Evolutionary conservation across 2,329 filamentous ascomycete species (phyloP).

Genomic region (Fusarium chlamydosporum): DNA sequence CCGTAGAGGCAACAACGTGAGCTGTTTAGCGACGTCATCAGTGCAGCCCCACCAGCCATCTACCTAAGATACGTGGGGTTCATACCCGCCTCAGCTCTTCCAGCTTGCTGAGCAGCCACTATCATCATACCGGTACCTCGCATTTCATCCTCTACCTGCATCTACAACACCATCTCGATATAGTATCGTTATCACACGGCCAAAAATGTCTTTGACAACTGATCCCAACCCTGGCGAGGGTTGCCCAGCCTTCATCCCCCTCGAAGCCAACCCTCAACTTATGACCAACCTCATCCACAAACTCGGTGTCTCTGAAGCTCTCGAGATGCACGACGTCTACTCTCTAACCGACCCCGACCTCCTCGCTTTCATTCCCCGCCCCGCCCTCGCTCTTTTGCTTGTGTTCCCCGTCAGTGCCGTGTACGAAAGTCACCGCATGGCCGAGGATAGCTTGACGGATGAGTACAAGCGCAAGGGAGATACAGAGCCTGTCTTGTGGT

Average conservation of each 20-base stretch:
- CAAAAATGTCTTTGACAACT: constrained; percentile 54
- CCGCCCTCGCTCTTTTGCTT: constrained; percentile 88
- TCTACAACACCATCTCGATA: neutral
- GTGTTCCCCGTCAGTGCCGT: constrained; percentile 87
- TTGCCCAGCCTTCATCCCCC: constrained; percentile 68
- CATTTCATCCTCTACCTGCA: neutral
- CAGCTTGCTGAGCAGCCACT: neutral
- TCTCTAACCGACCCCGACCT: constrained; percentile 88
- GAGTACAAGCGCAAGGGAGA: constrained; percentile 78
- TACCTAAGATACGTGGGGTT: constrained; percentile 36
- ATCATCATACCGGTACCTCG: neutral
- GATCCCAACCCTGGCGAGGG: constrained; percentile 58
- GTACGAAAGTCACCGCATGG: constrained; percentile 82
- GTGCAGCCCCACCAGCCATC: constrained; percentile 19
- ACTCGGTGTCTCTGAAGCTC: constrained; percentile 82
- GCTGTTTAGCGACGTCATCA: constrained; percentile 34
- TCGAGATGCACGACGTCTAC: constrained; percentile 92
- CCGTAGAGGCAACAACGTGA: too few species aligned
- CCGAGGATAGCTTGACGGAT: constrained; percentile 75
- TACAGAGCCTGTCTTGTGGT: constrained; percentile 88
- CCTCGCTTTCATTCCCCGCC: constrained; percentile 88
- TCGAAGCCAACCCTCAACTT: constrained; percentile 85
- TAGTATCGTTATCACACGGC: neutral
- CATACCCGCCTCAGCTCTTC: neutral
- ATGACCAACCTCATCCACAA: constrained; percentile 87